Evolutionary conservation across 805 yeast species (phyloP), one percentile per base, ranked within the genome.

Genomic region (Schizosaccharomyces japonicus): DNA sequence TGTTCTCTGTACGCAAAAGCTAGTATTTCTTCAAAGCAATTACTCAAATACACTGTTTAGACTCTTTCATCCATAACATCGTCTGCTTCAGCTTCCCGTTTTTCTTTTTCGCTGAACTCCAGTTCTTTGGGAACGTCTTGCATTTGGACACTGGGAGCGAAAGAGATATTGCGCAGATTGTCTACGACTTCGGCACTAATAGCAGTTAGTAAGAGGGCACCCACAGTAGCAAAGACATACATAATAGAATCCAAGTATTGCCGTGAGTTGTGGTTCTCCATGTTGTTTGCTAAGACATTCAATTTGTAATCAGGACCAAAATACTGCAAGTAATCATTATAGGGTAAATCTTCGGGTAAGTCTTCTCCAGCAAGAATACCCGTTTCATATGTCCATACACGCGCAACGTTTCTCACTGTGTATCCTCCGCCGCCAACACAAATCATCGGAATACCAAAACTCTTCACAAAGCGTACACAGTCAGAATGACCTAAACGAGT

Each of bases 401-500:
- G 69, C 33, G 92, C 78, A 8, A 87, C 98, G 58, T 87, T 87
- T 57, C 96, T 70, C 58, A 94, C 94, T 1, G 98, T 90, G 62
- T 87, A 87, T 15, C 98, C 98, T 51, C 98, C 98, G 48, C 98
- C 98, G 21, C 98, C 98, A 8, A 87, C 66, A 5, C 84, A 93
- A 53, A 87, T 65, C 72, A 83, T 73, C 5, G 96, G 96, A 32
- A 85, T 63, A 13, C 90, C 90, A 63, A 85, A 85, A 39, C 84
- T 74, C 62, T 83, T 83, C 53, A 85, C 77, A 60, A 70, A 87
- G 56, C 77, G 78, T 28, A 87, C 95, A 65, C 96, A 90, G 60
- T 82, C 93, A 21, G 95, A 95, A 60, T 92, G 99, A 0, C 95
- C 40, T 34, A 5, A 15, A 4, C 11, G 19, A 10, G 40, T n/a